phyloP scores from a whole-genome alignment of 1,284 basidiomycete genomes.

The Rugosomyces carneus region DNA sequence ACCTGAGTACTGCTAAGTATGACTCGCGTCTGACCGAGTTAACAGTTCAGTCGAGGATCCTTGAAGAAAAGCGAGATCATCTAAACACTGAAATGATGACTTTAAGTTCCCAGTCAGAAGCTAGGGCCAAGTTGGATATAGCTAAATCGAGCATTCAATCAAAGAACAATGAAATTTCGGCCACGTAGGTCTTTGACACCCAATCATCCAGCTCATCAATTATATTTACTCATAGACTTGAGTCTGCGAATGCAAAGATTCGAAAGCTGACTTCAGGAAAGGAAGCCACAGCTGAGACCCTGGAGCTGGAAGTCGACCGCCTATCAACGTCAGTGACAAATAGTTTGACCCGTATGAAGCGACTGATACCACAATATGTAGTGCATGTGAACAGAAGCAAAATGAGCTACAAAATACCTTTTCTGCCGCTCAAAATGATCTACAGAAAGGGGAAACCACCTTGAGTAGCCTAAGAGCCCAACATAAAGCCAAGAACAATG shows the following conservation, averaged over 20 bases:
- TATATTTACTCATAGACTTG: constrained; percentile 41
- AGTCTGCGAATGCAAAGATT: constrained; percentile 56
- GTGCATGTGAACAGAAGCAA: constrained; percentile 63
- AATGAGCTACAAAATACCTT: constrained; percentile 48
- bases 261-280: constrained; percentile 51
- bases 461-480: constrained; percentile 54
- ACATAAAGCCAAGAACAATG: constrained; percentile 57
- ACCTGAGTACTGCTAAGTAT: constrained; percentile 58
- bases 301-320: constrained; percentile 68
- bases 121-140: constrained; percentile 75
- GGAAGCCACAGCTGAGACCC: constrained; percentile 54
- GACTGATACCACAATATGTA: constrained; percentile 22
- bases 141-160: constrained; percentile 65
- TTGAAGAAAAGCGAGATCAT: constrained; percentile 71
- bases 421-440: constrained; percentile 42
- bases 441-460: constrained; percentile 60
- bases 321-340: constrained; percentile 45
- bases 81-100: constrained; percentile 69
- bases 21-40: constrained; percentile 68
- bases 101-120: constrained; percentile 78
- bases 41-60: constrained; percentile 42
- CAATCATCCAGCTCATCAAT: background rate
- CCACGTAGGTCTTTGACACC: constrained; percentile 47
- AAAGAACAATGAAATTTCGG: constrained; percentile 61
- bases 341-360: background rate